phyloP scores from a whole-genome alignment of 2,329 filamentous ascomycete genomes.

The Calonectria montana region DNA sequence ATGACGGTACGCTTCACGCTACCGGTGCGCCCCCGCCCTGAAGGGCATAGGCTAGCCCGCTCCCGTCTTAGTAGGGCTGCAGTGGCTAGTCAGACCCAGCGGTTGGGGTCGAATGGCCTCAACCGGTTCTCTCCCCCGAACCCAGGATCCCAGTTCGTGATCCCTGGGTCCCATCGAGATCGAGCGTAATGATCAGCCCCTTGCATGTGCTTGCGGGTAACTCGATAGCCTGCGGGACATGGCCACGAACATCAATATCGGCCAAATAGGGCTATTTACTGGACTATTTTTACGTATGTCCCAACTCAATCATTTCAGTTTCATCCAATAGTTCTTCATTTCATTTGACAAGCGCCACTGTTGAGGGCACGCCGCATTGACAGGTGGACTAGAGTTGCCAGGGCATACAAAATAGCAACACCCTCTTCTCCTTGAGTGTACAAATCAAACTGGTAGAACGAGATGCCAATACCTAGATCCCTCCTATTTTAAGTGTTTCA shows the following conservation, averaged over 20 bases:
- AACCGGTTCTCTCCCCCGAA: not conserved
- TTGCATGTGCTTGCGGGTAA: not conserved
- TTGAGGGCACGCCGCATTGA: not conserved
- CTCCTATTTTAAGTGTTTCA: not conserved
- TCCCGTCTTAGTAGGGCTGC: not conserved
- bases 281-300: not conserved
- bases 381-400: not conserved
- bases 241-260: not conserved
- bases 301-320: not conserved
- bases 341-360: not conserved
- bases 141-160: not conserved
- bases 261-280: not conserved
- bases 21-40: not conserved
- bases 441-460: not conserved
- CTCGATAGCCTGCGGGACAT: not conserved
- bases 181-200: not conserved
- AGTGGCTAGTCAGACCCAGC: not conserved
- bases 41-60: not conserved
- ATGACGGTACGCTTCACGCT: not conserved
- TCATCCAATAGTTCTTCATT: not conserved
- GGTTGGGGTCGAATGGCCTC: not conserved
- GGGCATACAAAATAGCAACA: not conserved
- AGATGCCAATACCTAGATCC: not conserved
- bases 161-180: not conserved
- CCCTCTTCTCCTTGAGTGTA: not conserved